Evolutionary conservation across 2,329 filamentous ascomycete genomes (phyloP), one percentile per base, ranked within the genome.

Genomic region (Monosporascus sp.): DNA sequence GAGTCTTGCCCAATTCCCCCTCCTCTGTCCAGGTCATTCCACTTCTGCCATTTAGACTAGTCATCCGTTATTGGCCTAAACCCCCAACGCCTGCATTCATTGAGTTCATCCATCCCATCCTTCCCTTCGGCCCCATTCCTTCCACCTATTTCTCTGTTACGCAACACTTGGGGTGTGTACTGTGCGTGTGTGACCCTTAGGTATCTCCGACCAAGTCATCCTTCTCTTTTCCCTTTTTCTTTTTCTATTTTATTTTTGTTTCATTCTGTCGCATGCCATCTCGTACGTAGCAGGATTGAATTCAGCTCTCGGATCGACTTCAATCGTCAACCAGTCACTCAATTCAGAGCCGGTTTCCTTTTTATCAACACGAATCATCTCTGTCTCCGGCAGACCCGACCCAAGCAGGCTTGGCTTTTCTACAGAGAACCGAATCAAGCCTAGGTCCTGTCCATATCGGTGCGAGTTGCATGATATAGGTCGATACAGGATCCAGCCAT

Each of bases 231-330:
- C 51, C 50, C 46, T n/a, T 48, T 55, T 50, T 50, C 48, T 40
- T 19, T 48, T 53, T 49, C 45, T 51, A 47, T 53, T 54, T 49
- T 35, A 37, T 50, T 51, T 24, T 49, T 41, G 52, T 26, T 37
- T 44, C 50, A 41, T 40, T 48, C 16, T 44, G 31, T 35, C 31
- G 31, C 31, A 35, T 35, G 11, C n/a, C 22, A 19, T 47, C 45
- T 47, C 45, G 45, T 14, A 35, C 4, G 22, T 46, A 27, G 22
- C 22, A 31, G 22, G 43, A 46, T 46, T 46, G 43, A 46, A 14
- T 26, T 46, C 43, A 27, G 22, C 43, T 11, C 24, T 24, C 22
- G 22, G 24, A 14, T n/a, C 22, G 43, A 31, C 43, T 20, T 8
- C 38, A 3, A 41, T 19, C 7, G 22, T 41, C 38, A 7, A 19